phyloP scores from a whole-genome alignment of 805 yeast genomes.

The Metschnikowia aberdeeniae region DNA sequence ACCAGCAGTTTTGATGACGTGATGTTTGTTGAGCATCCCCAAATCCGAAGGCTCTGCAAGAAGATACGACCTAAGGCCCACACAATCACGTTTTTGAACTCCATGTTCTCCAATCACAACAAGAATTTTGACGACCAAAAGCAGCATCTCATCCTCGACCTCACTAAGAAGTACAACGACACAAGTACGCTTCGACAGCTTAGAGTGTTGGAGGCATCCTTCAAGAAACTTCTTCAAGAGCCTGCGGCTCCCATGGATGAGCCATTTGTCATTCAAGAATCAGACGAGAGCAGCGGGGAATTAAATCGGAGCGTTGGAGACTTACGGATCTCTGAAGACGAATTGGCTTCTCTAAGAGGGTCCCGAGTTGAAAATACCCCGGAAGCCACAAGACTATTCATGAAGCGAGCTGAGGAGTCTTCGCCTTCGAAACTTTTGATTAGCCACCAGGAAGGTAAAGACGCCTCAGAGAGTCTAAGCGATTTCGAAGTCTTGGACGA shows the following conservation, averaged over 20 bases:
- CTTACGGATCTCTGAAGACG: conserved; percentile 11
- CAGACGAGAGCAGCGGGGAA: conserved; percentile 16
- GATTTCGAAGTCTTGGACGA: conserved; percentile 12
- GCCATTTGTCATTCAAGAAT: conserved; percentile 15
- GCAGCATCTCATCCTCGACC: neutral
- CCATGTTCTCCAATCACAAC: conserved; percentile 9
- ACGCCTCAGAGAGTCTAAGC: neutral
- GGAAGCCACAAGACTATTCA: conserved; percentile 11
- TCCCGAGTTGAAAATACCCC: conserved; percentile 3
- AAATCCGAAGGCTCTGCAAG: conserved; percentile 12
- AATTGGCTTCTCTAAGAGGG: neutral
- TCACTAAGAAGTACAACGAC: conserved; percentile 5
- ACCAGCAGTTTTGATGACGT: neutral
- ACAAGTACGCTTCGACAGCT: neutral
- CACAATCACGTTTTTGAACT: conserved; percentile 13
- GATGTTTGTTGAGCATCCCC: conserved; percentile 15
- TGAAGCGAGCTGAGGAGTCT: conserved; percentile 6
- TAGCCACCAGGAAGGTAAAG: neutral
- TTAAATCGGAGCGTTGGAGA: conserved; percentile 19
- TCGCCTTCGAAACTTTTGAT: neutral
- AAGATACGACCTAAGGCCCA: conserved; percentile 5
- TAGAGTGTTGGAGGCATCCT: neutral
- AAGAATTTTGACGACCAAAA: conserved; percentile 6
- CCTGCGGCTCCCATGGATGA: conserved; percentile 15
- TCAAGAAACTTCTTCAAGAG: conserved; percentile 2